phyloP scores from a whole-genome alignment of 352 stramenopile species.

The Thraustotheca clavata region DNA sequence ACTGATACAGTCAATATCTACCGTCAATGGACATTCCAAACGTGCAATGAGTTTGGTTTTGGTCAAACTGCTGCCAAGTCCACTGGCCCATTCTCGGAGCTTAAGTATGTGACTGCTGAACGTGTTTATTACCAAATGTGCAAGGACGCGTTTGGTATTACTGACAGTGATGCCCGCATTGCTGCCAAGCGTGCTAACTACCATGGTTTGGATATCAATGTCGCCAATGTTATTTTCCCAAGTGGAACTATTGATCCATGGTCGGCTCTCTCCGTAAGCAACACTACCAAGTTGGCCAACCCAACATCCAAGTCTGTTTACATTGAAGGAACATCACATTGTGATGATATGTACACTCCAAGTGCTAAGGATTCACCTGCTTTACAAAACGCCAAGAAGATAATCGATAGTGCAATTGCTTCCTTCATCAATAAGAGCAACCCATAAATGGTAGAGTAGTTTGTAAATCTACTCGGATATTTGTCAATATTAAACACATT shows the following conservation, averaged over 20 bases:
- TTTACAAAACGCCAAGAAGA: not conserved
- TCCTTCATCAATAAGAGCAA: not conserved
- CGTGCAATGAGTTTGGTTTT: slow-evolving; percentile 21
- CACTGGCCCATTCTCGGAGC: not conserved
- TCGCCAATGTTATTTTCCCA: slow-evolving; percentile 3
- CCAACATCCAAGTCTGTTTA: not conserved
- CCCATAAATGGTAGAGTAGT: too few species aligned
- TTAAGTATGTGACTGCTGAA: slow-evolving; percentile 1
- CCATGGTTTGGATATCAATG: not conserved
- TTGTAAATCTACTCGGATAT: too few species aligned
- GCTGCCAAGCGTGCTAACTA: not conserved
- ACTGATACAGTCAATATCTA: not conserved
- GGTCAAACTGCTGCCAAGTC: not conserved
- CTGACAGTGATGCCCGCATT: not conserved
- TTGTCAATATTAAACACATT: too few species aligned
- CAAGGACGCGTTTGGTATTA: not conserved
- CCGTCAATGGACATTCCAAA: slow-evolving; percentile 6
- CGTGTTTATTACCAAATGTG: not conserved
- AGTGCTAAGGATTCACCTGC: not conserved
- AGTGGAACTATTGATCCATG: not conserved
- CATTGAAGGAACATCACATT: slow-evolving; percentile 9
- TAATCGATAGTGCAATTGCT: not conserved
- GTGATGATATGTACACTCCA: not conserved
- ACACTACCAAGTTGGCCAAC: slow-evolving; percentile 6
- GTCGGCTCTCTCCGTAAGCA: slow-evolving; percentile 14